Conservation (phyloP, 192 early-diverging fungal genomes). For the Rhizoclosmatium sp. region DNA sequence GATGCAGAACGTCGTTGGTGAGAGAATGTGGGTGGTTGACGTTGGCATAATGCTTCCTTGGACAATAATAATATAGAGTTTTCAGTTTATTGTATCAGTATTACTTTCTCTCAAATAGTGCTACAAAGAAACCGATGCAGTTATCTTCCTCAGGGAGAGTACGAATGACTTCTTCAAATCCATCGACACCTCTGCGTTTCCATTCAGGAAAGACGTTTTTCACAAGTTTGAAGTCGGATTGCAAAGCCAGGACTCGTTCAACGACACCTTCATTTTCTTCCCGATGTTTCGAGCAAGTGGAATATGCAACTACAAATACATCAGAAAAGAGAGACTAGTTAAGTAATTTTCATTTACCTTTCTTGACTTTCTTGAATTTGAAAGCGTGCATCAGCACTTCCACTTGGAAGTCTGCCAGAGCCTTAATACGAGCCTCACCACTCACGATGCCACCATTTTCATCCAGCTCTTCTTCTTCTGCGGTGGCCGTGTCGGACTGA, state of each 20-base stretch:
- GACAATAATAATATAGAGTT: background rate
- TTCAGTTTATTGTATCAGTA: background rate
- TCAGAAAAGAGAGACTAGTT: background rate
- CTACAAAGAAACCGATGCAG: slow-evolving; percentile 98
- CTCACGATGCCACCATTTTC: slow-evolving; percentile 34
- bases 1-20: slow-evolving; percentile 2
- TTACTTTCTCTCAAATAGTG: slow-evolving; percentile 77
- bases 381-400: slow-evolving; percentile 81
- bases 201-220: slow-evolving; percentile 77
- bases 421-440: slow-evolving; percentile 66
- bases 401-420: slow-evolving; percentile 88
- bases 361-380: slow-evolving; percentile 79
- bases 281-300: slow-evolving; percentile 93
- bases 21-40: background rate
- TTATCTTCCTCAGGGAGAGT: slow-evolving; percentile 80
- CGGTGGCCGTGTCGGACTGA: slow-evolving; percentile 37
- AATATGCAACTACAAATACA: slow-evolving; percentile 76
- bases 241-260: slow-evolving; percentile 63
- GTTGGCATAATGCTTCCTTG: background rate
- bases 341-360: slow-evolving; percentile 21
- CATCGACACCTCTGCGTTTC: slow-evolving; percentile 77
- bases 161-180: slow-evolving; percentile 67
- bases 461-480: slow-evolving; percentile 39
- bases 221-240: slow-evolving; percentile 67
- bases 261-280: slow-evolving; percentile 97